Percentiles rank a stretch among this genome's conserved stretches.
Conservation (phyloP, 805 yeast species). For the Alloascoidea hylecoeti region DNA sequence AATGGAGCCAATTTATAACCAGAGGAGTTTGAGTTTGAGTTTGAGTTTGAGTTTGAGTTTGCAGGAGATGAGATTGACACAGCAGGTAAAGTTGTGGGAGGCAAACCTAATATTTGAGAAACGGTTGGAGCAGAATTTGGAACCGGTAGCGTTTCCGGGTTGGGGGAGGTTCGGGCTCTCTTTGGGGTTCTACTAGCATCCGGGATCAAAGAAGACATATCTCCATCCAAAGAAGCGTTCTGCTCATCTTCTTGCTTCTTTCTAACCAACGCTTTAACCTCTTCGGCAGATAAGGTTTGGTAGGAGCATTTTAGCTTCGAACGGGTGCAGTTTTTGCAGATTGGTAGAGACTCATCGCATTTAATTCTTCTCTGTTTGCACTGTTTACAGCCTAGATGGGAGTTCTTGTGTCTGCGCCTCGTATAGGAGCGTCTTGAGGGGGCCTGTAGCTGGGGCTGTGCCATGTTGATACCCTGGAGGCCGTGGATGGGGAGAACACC, state of each 20-base stretch:
- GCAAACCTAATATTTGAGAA: too few species aligned
- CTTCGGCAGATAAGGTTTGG: slow-evolving; percentile 27
- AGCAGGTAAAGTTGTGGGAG: too few species aligned
- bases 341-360: slow-evolving; percentile 51
- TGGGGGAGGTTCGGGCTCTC: slow-evolving; percentile 2
- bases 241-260: slow-evolving; percentile 10
- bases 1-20: too few species aligned
- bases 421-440: slow-evolving; percentile 19
- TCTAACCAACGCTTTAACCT: slow-evolving; percentile 16
- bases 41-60: too few species aligned
- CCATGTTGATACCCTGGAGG: too few species aligned
- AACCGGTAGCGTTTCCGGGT: too few species aligned
- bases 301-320: slow-evolving; percentile 34
- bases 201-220: background rate
- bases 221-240: slow-evolving; percentile 1
- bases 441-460: slow-evolving; percentile 10
- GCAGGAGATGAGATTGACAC: too few species aligned
- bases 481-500: too few species aligned
- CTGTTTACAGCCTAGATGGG: slow-evolving; percentile 63
- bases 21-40: too few species aligned
- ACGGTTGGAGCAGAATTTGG: too few species aligned
- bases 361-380: slow-evolving; percentile 50
- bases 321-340: slow-evolving; percentile 38
- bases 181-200: slow-evolving; percentile 1
- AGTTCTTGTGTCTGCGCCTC: slow-evolving; percentile 50